phyloP scores from a whole-genome alignment of 148 eudicot species.

The Cornus suecica region DNA sequence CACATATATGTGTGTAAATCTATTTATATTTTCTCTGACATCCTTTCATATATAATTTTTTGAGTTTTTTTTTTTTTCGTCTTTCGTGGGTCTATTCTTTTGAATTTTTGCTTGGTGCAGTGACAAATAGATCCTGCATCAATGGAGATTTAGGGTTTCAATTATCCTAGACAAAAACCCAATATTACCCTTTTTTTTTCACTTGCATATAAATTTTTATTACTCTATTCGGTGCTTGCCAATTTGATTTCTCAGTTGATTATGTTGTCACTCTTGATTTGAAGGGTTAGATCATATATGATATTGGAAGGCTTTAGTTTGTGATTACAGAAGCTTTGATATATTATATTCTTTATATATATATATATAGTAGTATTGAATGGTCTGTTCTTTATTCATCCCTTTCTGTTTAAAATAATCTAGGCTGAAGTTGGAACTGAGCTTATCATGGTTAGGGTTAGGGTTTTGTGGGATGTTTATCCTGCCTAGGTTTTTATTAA shows the following conservation, averaged over 20 bases:
- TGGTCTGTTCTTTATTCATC: conserved; percentile 5
- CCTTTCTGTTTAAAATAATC: neutral
- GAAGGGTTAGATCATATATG: neutral
- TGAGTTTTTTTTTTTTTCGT: neutral
- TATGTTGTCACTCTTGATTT: neutral
- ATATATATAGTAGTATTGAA: neutral
- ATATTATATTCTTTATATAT: neutral
- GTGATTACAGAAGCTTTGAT: conserved; percentile 8
- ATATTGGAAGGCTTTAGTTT: neutral
- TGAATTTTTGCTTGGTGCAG: neutral
- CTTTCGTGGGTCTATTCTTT: neutral
- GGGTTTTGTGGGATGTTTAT: conserved; percentile 21
- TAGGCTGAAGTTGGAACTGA: conserved; percentile 5
- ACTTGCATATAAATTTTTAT: too few species aligned
- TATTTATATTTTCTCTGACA: neutral
- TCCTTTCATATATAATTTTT: neutral
- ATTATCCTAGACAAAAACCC: neutral
- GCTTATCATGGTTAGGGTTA: conserved; percentile 23
- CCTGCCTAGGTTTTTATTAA: conserved; percentile 1
- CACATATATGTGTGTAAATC: neutral
- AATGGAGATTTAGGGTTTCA: conserved; percentile 7
- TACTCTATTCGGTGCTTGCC: neutral
- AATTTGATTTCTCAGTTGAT: neutral
- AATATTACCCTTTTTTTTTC: neutral
- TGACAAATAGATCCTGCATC: neutral